These are phyloP conservation scores for Corchorus capsularis DNA, from an alignment of 345 rosid genomes.

Conservation along the genomic window DNA sequence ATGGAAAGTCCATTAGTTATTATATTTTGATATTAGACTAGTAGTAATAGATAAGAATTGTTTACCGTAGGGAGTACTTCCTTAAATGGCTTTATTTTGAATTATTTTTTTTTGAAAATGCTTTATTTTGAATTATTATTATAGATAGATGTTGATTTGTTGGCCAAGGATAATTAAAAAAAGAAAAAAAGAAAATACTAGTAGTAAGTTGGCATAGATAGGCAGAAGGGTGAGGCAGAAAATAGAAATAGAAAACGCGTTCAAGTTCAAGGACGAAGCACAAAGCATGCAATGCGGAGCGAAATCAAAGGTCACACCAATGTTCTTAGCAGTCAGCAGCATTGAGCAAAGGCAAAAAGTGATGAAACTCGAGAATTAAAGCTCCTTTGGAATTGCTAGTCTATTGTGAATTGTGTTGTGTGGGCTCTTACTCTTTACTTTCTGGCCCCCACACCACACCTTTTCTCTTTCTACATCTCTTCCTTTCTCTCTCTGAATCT, in stretches of 20 bases:
- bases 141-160: neutral
- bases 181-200: too few species aligned
- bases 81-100: neutral
- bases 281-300: conserved; percentile 18
- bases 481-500: neutral
- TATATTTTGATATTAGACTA: neutral
- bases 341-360: too few species aligned
- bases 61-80: too few species aligned
- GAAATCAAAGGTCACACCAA: conserved; percentile 1
- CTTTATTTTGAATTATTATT: neutral
- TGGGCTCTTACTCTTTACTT: neutral
- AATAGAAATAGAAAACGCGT: neutral
- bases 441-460: neutral
- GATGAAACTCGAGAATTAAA: too few species aligned
- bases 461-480: conserved; percentile 4
- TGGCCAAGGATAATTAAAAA: too few species aligned
- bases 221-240: too few species aligned
- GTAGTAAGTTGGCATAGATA: too few species aligned
- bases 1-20: neutral
- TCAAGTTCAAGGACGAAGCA: neutral
- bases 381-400: too few species aligned
- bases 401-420: neutral
- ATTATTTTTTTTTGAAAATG: too few species aligned
- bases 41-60: neutral
- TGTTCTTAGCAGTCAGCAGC: neutral